Evolutionary conservation across 2,329 filamentous ascomycete species (phyloP), one percentile per base, ranked within the genome.

Genomic region (Teratosphaeria nubilosa): DNA sequence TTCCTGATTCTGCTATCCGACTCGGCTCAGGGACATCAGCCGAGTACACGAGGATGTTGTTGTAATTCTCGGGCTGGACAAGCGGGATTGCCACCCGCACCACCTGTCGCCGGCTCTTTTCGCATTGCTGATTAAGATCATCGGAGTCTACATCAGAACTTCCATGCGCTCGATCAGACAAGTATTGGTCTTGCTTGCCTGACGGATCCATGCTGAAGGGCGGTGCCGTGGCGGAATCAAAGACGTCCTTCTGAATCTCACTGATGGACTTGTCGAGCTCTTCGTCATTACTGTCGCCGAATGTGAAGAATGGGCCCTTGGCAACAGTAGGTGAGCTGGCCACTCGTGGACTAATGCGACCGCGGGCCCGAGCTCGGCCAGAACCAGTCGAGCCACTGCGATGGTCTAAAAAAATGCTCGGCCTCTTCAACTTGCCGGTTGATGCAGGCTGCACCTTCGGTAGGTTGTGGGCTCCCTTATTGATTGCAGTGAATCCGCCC

Each of bases 381-480:
- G 55, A 60, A 27, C 25, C 55, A 56, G 7, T 25, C 34, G 32
- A 53, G 58, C 58, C 59, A 60, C 32, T 45, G n/a, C 52, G 58
- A 34, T 30, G 52, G 52, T 52, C 61, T 64, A 63, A 63, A 64
- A 63, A 64, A 60, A 60, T 56, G 32, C 31, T 34, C 45, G 31
- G 52, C 27, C 45, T 50, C 53, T 59, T 56, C 6, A 45, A 25
- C 7, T 25, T 34, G 24, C 56, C 51, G n/a, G 41, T 48, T n/a
- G 41, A 48, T 22, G 16, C n/a, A 48, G 41, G 41, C 20, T 58
- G 32, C 16, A 16, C 48, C 9, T 51, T 51, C n/a, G 58, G 25
- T 11, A n/a, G 4, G 14, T 37, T 4, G 7, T 22, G 16, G 20
- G 16, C 20, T 48, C n/a, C 16, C 20, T 6, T 48, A 10, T 48